These are phyloP conservation scores for Sclerotinia borealis DNA, from an alignment of 2,329 filamentous ascomycete genomes.

Conservation along the genomic window DNA sequence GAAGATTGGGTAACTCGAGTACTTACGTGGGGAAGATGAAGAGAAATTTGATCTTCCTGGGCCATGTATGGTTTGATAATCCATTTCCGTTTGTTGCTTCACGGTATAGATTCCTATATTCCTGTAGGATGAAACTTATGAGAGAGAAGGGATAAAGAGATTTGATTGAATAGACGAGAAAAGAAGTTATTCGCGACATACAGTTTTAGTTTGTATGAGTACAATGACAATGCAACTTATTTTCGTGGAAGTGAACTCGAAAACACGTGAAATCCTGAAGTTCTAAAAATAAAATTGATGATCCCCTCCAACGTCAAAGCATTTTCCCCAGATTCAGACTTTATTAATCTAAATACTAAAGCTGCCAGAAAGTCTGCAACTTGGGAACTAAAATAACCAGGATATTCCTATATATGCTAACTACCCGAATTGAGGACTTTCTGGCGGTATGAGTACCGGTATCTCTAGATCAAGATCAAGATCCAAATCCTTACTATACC, in stretches of 20 bases:
- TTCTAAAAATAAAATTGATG: neutral
- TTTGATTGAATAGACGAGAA: neutral
- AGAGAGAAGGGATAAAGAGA: neutral
- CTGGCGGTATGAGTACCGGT: too few relatives aligned
- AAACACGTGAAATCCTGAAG: neutral
- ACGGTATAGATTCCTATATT: neutral
- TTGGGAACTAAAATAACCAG: too few relatives aligned
- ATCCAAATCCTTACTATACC: too few relatives aligned
- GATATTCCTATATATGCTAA: too few relatives aligned
- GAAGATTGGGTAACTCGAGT: neutral
- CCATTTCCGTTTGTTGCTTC: constrained; percentile 37
- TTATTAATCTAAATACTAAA: too few relatives aligned
- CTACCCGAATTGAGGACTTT: too few relatives aligned
- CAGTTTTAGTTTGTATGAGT: neutral
- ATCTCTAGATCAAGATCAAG: too few relatives aligned
- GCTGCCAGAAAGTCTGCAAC: too few relatives aligned
- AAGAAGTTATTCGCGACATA: neutral
- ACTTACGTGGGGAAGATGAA: constrained; percentile 28
- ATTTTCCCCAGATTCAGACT: neutral
- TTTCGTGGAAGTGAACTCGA: neutral
- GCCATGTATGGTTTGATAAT: constrained; percentile 54
- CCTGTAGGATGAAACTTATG: constrained; percentile 9
- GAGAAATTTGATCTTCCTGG: constrained; percentile 55
- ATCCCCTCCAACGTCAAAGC: too few relatives aligned
- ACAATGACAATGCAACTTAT: too few relatives aligned